Percentiles rank a stretch among this genome's conserved stretches.
Evolutionary conservation across 2,329 filamentous ascomycete genomes (phyloP).

Genomic region (Neoarthrinium moseri): DNA sequence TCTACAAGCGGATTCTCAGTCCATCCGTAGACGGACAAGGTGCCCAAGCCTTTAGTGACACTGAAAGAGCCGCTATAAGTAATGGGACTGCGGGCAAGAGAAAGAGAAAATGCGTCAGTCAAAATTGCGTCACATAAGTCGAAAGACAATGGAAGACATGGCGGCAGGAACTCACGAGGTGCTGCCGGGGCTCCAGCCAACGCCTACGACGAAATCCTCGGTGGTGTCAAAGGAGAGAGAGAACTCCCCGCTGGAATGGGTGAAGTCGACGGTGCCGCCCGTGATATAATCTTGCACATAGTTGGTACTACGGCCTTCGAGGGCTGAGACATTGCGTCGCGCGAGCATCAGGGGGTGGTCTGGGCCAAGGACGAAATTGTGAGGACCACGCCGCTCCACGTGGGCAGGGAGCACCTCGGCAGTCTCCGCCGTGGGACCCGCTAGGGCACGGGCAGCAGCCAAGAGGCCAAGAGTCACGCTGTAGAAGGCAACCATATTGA

Average conservation of each 20-base stretch:
- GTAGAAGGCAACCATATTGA: neutral
- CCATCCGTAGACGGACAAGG: neutral
- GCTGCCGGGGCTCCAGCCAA: neutral
- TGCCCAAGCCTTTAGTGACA: neutral
- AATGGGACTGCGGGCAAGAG: neutral
- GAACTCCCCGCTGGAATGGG: neutral
- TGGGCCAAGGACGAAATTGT: neutral
- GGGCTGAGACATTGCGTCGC: neutral
- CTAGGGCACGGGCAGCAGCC: neutral
- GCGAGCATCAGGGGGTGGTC: neutral
- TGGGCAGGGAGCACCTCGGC: neutral
- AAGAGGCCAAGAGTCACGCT: neutral
- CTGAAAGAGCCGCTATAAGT: neutral
- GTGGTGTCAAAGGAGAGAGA: neutral
- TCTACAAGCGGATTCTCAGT: conserved; percentile 36
- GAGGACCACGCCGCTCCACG: neutral
- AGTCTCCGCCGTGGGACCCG: neutral
- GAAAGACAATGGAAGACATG: neutral
- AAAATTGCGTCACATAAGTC: no score
- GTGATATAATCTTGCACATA: neutral
- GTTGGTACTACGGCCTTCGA: neutral
- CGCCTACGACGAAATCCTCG: neutral
- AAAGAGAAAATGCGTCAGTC: neutral
- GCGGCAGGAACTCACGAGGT: neutral
- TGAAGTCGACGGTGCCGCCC: neutral